Percentiles rank a stretch among this genome's conserved stretches.
phyloP scores from a whole-genome alignment of 2,329 filamentous ascomycete genomes.

The Fusarium marasasianum region DNA sequence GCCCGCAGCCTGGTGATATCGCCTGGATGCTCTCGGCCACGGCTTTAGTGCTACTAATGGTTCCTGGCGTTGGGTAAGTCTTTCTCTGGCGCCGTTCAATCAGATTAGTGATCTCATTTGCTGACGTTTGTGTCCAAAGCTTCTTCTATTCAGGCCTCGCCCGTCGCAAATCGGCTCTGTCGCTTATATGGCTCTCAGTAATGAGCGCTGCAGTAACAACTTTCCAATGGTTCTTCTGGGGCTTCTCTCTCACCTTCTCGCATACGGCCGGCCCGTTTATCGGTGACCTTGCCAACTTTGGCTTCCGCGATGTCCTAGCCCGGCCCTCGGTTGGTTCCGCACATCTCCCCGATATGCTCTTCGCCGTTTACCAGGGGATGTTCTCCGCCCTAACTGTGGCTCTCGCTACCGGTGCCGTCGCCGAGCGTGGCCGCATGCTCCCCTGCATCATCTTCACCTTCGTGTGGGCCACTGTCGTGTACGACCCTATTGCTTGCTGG shows the following conservation, averaged over 20 bases:
- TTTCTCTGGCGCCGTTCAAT: not conserved
- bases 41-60: slow-evolving; percentile 89
- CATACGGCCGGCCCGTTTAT: slow-evolving; percentile 80
- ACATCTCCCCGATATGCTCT: slow-evolving; percentile 83
- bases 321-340: slow-evolving; percentile 77
- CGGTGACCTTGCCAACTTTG: slow-evolving; percentile 82
- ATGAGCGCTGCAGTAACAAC: slow-evolving; percentile 86
- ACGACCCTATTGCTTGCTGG: slow-evolving; percentile 95
- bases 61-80: slow-evolving; percentile 81
- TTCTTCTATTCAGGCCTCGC: slow-evolving; percentile 96
- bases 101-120: not conserved
- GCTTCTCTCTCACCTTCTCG: slow-evolving; percentile 84
- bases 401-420: slow-evolving; percentile 83
- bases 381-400: slow-evolving; percentile 88
- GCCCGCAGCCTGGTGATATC: slow-evolving; percentile 75
- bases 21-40: slow-evolving; percentile 85
- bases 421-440: slow-evolving; percentile 87
- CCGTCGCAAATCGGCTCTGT: slow-evolving; percentile 87
- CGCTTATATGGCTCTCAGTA: slow-evolving; percentile 88
- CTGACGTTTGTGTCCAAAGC: slow-evolving; percentile 43
- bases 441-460: slow-evolving; percentile 94
- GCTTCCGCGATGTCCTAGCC: slow-evolving; percentile 78
- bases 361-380: slow-evolving; percentile 89
- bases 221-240: slow-evolving; percentile 97
- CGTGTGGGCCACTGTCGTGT: slow-evolving; percentile 88